Evolutionary conservation across 768 basidiomycete genomes (phyloP), one percentile per base, ranked within the genome.

Genomic region (Terana coerulea): DNA sequence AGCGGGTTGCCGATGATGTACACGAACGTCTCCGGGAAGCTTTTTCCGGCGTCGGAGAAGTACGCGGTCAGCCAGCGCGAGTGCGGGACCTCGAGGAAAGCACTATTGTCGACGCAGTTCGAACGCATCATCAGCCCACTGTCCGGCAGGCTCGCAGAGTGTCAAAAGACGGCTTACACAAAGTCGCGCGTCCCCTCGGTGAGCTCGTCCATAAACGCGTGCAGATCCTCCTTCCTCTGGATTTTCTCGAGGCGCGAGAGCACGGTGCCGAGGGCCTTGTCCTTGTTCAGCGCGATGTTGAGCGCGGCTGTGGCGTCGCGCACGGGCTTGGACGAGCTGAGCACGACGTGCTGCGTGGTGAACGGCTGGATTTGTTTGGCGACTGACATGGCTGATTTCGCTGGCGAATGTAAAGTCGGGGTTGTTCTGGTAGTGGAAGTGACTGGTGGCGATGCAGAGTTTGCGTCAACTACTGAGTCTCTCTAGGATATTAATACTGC

Each of bases 1-100:
- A 77, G 62, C 2, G 80, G 80, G 61, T 80, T 80, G 15, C 79
- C 79, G 49, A 79, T 66, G 25, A 67, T 71, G 62, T 81, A 81
- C 11, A 74, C 59, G 35, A 68, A 57, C 1, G 71, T 64, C 26
- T 52, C 36, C 9, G 31, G 12, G 44, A 51, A 33, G 8, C 17
- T 11, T 12, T 34, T 15, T 5, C 39, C 39, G n/a, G 17, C 14
- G 45, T 46, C n/a, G n/a, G n/a, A n/a, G n/a, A n/a, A n/a, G n/a
- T n/a, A n/a, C n/a, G n/a, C n/a, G n/a, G n/a, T n/a, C n/a, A n/a
- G n/a, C n/a, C n/a, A n/a, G n/a, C n/a, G n/a, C n/a, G n/a, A n/a
- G n/a, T n/a, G n/a, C n/a, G n/a, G n/a, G n/a, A n/a, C n/a, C n/a
- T n/a, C n/a, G n/a, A n/a, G n/a, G n/a, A n/a, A n/a, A n/a, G n/a